Evolutionary conservation across 495 filamentous ascomycete genomes (phyloP).

Genomic region (Penicillium robsamsonii): DNA sequence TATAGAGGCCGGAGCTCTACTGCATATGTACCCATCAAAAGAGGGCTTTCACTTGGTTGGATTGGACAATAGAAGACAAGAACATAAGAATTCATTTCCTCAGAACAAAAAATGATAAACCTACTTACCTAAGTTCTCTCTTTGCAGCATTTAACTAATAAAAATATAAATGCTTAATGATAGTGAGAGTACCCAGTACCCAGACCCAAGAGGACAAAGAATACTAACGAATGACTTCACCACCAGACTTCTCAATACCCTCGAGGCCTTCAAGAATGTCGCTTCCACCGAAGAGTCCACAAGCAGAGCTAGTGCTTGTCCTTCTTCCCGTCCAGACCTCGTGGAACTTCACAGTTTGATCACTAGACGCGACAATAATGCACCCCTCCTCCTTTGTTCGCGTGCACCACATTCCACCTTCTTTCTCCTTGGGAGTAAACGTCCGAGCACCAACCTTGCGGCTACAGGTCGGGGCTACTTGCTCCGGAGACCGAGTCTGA

Average conservation of each 20-base stretch:
- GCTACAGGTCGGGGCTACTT: not conserved
- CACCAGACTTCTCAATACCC: conserved; percentile 76
- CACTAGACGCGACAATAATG: conserved; percentile 90
- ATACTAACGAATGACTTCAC: conserved; percentile 40
- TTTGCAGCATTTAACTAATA: conserved; percentile 1
- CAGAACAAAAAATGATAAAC: conserved; percentile 5
- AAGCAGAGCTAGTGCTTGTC: conserved; percentile 53
- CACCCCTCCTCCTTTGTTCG: conserved; percentile 80
- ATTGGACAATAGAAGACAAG: not conserved
- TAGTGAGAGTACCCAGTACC: conserved; percentile 5
- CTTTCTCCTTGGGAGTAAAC: conserved; percentile 42
- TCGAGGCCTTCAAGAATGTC: conserved; percentile 83
- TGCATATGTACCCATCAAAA: no score
- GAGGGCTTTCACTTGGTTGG: not conserved
- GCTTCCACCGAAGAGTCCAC: conserved; percentile 77
- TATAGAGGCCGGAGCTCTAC: no score
- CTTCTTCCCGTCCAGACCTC: conserved; percentile 78
- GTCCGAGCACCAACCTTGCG: conserved; percentile 8
- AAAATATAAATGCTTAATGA: conserved; percentile 8
- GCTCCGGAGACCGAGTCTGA: conserved; percentile 2
- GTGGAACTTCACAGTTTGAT: conserved; percentile 93
- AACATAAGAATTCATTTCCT: not conserved
- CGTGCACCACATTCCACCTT: conserved; percentile 51
- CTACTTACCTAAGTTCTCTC: not conserved
- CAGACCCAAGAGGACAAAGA: conserved; percentile 7